Evolutionary conservation across 768 basidiomycete genomes (phyloP).

Genomic region (Boletus rubescentipes): DNA sequence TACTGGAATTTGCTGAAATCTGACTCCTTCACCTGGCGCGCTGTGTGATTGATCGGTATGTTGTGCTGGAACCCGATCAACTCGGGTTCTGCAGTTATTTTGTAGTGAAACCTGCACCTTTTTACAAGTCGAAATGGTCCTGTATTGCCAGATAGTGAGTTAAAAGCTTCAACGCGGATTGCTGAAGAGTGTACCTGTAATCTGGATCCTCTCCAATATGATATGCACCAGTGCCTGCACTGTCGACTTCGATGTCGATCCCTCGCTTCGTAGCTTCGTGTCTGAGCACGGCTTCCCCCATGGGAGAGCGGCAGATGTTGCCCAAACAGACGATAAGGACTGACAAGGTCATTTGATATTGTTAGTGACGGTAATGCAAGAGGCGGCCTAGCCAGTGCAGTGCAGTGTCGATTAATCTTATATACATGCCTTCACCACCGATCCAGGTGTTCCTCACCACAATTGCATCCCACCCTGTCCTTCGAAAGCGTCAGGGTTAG

Average conservation of each 20-base stretch:
- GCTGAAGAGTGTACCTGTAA: conserved; percentile 49
- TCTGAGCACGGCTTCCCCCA: conserved; percentile 86
- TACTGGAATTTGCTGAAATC: conserved; percentile 81
- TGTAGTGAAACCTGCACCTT: conserved; percentile 45
- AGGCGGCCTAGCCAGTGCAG: background rate
- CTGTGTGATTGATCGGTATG: conserved; percentile 67
- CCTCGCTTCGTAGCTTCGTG: conserved; percentile 67
- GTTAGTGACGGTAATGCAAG: background rate
- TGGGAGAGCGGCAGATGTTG: conserved; percentile 88
- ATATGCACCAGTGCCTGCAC: conserved; percentile 82
- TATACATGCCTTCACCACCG: conserved; percentile 75
- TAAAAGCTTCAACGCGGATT: background rate
- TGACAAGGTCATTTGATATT: conserved; percentile 38
- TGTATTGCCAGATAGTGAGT: conserved; percentile 24
- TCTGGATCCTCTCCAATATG: conserved; percentile 86
- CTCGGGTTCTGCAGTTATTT: background rate
- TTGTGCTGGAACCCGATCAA: conserved; percentile 49
- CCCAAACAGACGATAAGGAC: conserved; percentile 80
- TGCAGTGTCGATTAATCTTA: background rate
- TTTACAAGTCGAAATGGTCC: conserved; percentile 68
- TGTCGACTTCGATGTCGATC: conserved; percentile 70
- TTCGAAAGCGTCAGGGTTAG: conserved; percentile 78
- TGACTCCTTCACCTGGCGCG: conserved; percentile 57
- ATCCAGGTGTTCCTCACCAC: conserved; percentile 84
- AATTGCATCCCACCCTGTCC: conserved; percentile 74